phyloP scores from a whole-genome alignment of 208 protist species.

The Willaertia magna region DNA sequence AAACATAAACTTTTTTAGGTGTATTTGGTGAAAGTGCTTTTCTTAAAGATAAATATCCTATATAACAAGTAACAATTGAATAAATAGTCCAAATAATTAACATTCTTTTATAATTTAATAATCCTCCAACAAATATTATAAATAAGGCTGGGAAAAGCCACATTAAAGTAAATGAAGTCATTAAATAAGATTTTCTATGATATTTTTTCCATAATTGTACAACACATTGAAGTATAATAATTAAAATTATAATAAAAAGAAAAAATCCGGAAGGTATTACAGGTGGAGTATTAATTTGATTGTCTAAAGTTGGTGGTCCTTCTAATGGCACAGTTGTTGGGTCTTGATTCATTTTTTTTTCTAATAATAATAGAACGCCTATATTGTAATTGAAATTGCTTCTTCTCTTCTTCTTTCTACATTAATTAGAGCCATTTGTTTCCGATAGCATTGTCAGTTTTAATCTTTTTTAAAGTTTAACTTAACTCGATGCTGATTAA shows the following conservation, averaged over 20 bases:
- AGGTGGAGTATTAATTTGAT: background rate
- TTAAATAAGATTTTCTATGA: background rate
- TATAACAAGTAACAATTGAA: background rate
- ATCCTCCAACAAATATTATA: background rate
- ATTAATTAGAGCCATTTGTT: no score
- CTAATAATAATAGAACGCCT: no score
- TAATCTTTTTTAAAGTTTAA: no score
- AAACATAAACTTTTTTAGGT: background rate
- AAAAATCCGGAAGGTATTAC: background rate
- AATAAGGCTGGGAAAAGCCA: background rate
- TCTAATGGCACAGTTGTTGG: no score
- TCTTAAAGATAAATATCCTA: background rate
- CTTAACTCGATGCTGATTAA: no score
- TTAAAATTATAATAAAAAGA: background rate
- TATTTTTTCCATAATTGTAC: constrained; percentile 10
- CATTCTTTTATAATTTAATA: background rate
- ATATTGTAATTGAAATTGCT: no score
- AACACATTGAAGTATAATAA: background rate
- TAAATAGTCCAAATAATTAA: background rate
- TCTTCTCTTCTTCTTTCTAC: no score
- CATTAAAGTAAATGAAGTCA: background rate
- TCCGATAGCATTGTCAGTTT: no score
- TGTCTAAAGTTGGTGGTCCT: no score
- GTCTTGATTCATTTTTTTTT: no score
- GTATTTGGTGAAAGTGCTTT: background rate